A percentile compares a stretch with the other conserved stretches of the same genome.
phyloP scores from a whole-genome alignment of 2,329 filamentous ascomycete species.

The Sordariomycetes sp. region DNA sequence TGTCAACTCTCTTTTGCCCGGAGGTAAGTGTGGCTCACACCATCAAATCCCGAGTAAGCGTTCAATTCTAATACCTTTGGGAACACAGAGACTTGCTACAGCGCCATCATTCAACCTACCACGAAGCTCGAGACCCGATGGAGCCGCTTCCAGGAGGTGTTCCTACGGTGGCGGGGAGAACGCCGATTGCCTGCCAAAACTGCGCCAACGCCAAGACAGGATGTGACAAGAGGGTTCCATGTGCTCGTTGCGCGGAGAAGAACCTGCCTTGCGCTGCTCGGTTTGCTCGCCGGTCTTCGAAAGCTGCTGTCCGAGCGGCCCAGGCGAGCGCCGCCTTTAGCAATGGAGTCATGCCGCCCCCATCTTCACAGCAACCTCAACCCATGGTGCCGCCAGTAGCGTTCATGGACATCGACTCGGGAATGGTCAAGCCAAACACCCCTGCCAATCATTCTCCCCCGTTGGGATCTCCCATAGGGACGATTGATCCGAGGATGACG shows the following conservation, averaged over 20 bases:
- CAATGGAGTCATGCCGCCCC: constrained; percentile 10
- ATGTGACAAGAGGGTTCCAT: constrained; percentile 26
- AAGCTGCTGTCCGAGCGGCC: constrained; percentile 31
- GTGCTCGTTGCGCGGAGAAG: constrained; percentile 25
- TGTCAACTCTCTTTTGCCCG: constrained; percentile 39
- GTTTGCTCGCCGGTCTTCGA: constrained; percentile 39
- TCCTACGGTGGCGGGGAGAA: constrained; percentile 27
- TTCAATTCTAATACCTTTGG: neutral
- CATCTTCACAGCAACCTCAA: constrained; percentile 12
- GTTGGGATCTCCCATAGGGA: constrained; percentile 15
- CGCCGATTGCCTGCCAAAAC: constrained; percentile 25
- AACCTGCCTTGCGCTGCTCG: constrained; percentile 27
- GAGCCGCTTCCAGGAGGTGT: constrained; percentile 31
- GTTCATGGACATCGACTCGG: constrained; percentile 24
- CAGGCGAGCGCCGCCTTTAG: constrained; percentile 25
- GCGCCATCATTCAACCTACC: constrained; percentile 39
- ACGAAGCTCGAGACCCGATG: constrained; percentile 35
- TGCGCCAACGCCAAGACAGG: constrained; percentile 27
- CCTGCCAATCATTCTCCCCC: constrained; percentile 13
- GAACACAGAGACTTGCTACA: constrained; percentile 34
- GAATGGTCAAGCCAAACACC: constrained; percentile 13
- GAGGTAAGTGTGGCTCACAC: constrained; percentile 22
- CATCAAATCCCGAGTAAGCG: neutral
- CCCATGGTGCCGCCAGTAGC: constrained; percentile 4
- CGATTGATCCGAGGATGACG: constrained; percentile 20